phyloP scores from a whole-genome alignment of 805 yeast species.

The Metschnikowia dekortorum region DNA sequence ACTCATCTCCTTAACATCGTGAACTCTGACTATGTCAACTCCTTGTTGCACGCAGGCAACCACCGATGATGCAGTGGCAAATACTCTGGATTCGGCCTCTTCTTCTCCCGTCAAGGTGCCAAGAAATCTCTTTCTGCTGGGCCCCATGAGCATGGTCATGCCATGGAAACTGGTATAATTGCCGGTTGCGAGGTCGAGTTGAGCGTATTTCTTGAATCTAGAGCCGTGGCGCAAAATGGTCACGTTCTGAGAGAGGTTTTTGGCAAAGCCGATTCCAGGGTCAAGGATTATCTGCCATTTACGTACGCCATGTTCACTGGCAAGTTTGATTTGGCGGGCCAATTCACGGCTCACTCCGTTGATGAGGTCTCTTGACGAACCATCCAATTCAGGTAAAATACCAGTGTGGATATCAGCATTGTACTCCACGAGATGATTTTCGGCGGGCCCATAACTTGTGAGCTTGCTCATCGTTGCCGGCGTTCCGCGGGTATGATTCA shows the following conservation, averaged over 20 bases:
- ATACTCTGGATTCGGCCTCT: slow-evolving; percentile 56
- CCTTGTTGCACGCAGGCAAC: slow-evolving; percentile 70
- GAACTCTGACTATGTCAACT: slow-evolving; percentile 82
- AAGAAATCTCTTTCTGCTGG: slow-evolving; percentile 84
- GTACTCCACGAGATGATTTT: slow-evolving; percentile 36
- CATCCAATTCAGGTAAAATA: slow-evolving; percentile 12
- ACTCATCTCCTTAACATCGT: slow-evolving; percentile 61
- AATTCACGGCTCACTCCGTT: slow-evolving; percentile 66
- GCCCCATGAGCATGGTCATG: slow-evolving; percentile 74
- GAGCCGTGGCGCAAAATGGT: slow-evolving; percentile 52
- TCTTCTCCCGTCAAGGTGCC: slow-evolving; percentile 64
- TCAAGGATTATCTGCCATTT: slow-evolving; percentile 92
- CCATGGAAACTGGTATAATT: slow-evolving; percentile 43
- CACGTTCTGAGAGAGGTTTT: slow-evolving; percentile 65
- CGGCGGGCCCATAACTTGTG: slow-evolving; percentile 47
- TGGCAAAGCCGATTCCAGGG: slow-evolving; percentile 98
- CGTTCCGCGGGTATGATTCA: slow-evolving; percentile 83
- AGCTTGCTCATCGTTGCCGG: slow-evolving; percentile 66
- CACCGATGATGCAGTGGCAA: slow-evolving; percentile 74
- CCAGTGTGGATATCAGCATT: slow-evolving; percentile 16
- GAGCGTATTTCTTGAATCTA: slow-evolving; percentile 47
- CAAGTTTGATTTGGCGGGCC: slow-evolving; percentile 48
- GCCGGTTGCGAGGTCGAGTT: slow-evolving; percentile 10
- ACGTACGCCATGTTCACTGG: slow-evolving; percentile 58
- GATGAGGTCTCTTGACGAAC: slow-evolving; percentile 35